Evolutionary conservation across 305 asterid genomes (phyloP).

Genomic region (Fraxinus angustifolia): DNA sequence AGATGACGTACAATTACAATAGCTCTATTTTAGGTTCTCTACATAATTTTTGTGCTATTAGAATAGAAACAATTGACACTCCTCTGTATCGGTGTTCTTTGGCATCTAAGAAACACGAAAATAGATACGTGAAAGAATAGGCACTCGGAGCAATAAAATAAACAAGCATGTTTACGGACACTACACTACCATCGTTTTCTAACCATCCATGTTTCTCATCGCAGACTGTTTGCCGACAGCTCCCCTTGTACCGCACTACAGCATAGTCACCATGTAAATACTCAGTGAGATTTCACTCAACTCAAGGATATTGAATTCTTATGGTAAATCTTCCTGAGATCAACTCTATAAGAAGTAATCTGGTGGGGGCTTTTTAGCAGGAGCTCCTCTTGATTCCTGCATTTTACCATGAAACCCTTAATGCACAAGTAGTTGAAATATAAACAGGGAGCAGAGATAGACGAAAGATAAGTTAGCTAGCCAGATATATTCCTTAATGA

Average conservation of each 20-base stretch:
- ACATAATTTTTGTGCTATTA: not conserved
- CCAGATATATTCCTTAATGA: not conserved
- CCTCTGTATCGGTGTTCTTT: not conserved
- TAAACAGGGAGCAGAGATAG: not conserved
- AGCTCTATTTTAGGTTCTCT: not conserved
- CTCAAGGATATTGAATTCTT: not conserved
- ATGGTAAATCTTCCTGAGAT: not conserved
- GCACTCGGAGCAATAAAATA: not conserved
- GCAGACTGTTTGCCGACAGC: not conserved
- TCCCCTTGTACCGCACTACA: not conserved
- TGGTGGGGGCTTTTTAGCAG: conserved; percentile 75
- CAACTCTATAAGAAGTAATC: conserved; percentile 75
- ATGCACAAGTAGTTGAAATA: not conserved
- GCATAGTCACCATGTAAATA: conserved; percentile 9
- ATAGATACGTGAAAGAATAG: not conserved
- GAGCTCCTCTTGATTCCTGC: conserved; percentile 92
- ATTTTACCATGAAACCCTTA: conserved; percentile 22
- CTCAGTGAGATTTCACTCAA: not conserved
- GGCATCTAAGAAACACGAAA: not conserved
- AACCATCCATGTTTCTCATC: conserved; percentile 2
- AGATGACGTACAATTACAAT: not conserved
- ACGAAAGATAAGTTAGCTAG: not conserved
- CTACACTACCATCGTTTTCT: not conserved
- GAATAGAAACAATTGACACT: not conserved
- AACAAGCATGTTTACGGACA: not conserved